Evolutionary conservation across 2,329 filamentous ascomycete species (phyloP), one percentile per base, ranked within the genome.

Genomic region (Aureobasidium sp.): DNA sequence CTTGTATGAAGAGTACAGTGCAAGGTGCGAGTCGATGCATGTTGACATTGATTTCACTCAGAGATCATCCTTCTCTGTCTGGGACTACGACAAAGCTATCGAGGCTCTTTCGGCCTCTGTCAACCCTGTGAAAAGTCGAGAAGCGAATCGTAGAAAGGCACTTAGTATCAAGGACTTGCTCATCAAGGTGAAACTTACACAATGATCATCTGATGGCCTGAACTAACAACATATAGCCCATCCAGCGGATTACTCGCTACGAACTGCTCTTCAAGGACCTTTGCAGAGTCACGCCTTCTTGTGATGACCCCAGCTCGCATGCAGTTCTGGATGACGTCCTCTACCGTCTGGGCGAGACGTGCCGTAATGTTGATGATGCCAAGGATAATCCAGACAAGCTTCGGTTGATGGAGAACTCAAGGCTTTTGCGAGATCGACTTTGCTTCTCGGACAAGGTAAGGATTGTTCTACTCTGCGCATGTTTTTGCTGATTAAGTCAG

Each of bases 221-320:
- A 47, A 48, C 8, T 62, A 29, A 53, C 20, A 42, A 53, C 23
- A 36, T 12, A n/a, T 61, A 96, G 90, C 94, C 93, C 0, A 92
- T 97, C 23, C 93, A 99, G 75, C 84, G 93, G 61, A 84, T 97
- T 26, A 96, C 91, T 78, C 91, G 89, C 76, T 97, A 97, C 70
- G 91, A 91, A 12, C 79, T 99, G 4, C 79, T 97, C 2, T 92
- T 97, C 69, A 82, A 86, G 5, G 91, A 97, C 69, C 80, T 99
- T 9, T 80, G 92, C 64, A 92, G 88, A 69, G 83, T 87, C 67
- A 97, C 92, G 0, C 90, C 91, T 1, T 89, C 90, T 1, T 86
- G 84, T 61, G 93, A 97, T 70, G 95, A 91, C 69, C 91, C 91
- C 0, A 85, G 85, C 64, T 88, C 91, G 0, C 89, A 96, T 73